Percentiles rank a stretch among this genome's conserved stretches.
Conservation (phyloP, 257 asterid species). For the Paraleonurus japonicus region DNA sequence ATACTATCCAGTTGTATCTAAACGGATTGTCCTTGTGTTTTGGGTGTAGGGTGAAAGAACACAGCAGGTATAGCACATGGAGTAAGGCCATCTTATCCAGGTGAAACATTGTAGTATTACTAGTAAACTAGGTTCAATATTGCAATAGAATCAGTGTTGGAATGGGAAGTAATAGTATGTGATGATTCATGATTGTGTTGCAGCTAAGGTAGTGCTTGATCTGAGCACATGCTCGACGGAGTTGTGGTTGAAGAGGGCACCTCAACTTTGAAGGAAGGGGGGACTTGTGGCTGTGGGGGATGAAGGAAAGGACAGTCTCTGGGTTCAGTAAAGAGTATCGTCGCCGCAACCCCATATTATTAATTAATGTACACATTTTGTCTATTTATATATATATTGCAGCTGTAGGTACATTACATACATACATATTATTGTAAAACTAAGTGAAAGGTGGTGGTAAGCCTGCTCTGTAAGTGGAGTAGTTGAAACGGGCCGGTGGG, state of each 20-base stretch:
- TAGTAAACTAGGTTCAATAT: not conserved
- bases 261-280: not conserved
- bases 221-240: not conserved
- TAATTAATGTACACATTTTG: not conserved
- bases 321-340: not conserved
- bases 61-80: conserved; percentile 68
- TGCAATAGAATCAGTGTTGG: not conserved
- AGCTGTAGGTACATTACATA: not conserved
- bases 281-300: not conserved
- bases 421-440: not conserved
- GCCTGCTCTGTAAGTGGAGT: too few relatives aligned
- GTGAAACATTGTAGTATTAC: conserved; percentile 19
- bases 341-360: not conserved
- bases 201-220: conserved; percentile 10
- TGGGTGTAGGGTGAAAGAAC: conserved; percentile 67
- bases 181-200: conserved; percentile 4
- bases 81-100: conserved; percentile 40
- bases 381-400: not conserved
- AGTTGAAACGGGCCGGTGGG: too few relatives aligned
- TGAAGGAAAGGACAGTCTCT: not conserved
- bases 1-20: not conserved
- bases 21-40: not conserved
- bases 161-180: not conserved
- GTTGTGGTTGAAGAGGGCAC: not conserved
- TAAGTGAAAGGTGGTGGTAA: not conserved